Base-by-base conservation (phyloP, 1,284 basidiomycete species). In the Puccinia horiana region DNA sequence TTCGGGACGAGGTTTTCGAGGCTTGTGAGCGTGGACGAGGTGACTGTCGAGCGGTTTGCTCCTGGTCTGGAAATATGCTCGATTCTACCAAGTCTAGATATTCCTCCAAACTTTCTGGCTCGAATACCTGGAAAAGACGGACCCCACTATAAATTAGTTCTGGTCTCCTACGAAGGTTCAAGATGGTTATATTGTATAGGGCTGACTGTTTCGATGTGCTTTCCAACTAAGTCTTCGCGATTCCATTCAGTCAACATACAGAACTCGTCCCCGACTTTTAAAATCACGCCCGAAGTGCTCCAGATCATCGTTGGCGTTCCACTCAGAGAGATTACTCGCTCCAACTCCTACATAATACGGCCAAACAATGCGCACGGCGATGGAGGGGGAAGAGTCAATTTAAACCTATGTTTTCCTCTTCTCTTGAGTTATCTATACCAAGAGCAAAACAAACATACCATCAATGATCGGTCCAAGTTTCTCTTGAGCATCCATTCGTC, bases 301-400 rank as follows among this genome's bases (percentile, higher is more conserved):
- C 96, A 99, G 1, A 98, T 94, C n/a, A 97, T 95, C 0, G 96
- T 99, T 1, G 96, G 97, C n/a, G 97, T 99, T 6, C 96, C 97
- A 83, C 93, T 96, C 87, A 95, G 97, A 63, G 94, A 95, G 84
- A 99, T 96, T 83, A 98, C 90, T 88, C 98, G 98, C 87, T 98
- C 95, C 82, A 98, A 91, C 89, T 98, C 95, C 94, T 95, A 85
- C n/a, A n/a, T n/a, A n/a, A 84, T 94, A 96, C 84, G 93, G 92
- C 88, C 98, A 96, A 81, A n/a, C n/a, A n/a, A n/a, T n/a, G n/a
- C n/a, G n/a, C n/a, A n/a, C n/a, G n/a, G 98, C 92, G 87, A 98
- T 98, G 3, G 58, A 35, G 32, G 32, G 58, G 11, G 29, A 35
- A 16, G 14, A 35, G 18, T 9, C 5, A 74, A 81, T 35, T 5